phyloP scores from a whole-genome alignment of 2,329 filamentous ascomycete genomes.

The Fusarium abutilonis region DNA sequence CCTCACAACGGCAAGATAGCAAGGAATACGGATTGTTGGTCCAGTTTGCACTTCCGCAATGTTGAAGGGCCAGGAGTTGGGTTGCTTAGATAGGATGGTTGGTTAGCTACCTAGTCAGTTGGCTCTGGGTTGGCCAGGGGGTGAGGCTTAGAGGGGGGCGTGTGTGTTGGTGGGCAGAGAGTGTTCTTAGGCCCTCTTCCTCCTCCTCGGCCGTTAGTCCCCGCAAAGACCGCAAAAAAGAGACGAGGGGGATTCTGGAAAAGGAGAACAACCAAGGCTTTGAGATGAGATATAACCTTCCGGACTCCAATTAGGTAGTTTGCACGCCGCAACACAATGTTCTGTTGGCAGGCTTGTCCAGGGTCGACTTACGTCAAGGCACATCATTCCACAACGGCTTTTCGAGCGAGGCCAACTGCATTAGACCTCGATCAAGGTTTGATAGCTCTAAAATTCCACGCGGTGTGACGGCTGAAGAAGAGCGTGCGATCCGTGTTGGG shows the following conservation, averaged over 20 bases:
- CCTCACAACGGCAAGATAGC: slow-evolving; percentile 35
- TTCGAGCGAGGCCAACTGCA: slow-evolving; percentile 38
- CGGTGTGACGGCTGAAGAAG: slow-evolving; percentile 33
- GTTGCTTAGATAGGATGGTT: slow-evolving; percentile 42
- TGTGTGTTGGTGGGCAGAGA: slow-evolving; percentile 39
- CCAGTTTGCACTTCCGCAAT: slow-evolving; percentile 35
- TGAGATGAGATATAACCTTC: slow-evolving; percentile 41
- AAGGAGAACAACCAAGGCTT: slow-evolving; percentile 36
- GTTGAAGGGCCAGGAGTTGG: slow-evolving; percentile 38
- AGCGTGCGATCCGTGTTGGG: slow-evolving; percentile 29
- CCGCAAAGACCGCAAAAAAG: slow-evolving; percentile 41
- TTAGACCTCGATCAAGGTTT: slow-evolving; percentile 31
- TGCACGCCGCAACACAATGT: slow-evolving; percentile 40
- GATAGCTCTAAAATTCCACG: slow-evolving; percentile 26
- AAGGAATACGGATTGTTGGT: slow-evolving; percentile 44
- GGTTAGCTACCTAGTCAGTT: slow-evolving; percentile 41
- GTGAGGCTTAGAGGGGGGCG: slow-evolving; percentile 40
- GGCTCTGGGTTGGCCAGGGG: slow-evolving; percentile 40
- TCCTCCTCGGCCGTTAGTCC: slow-evolving; percentile 38
- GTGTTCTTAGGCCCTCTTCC: slow-evolving; percentile 41
- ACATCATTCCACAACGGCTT: slow-evolving; percentile 43
- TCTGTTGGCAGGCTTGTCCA: slow-evolving; percentile 36
- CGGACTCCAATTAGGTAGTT: slow-evolving; percentile 42
- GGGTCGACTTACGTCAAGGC: slow-evolving; percentile 45
- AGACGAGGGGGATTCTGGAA: slow-evolving; percentile 27